Evolutionary conservation across 2,329 filamentous ascomycete species (phyloP).

Genomic region (Aspergillus pseudotamarii): DNA sequence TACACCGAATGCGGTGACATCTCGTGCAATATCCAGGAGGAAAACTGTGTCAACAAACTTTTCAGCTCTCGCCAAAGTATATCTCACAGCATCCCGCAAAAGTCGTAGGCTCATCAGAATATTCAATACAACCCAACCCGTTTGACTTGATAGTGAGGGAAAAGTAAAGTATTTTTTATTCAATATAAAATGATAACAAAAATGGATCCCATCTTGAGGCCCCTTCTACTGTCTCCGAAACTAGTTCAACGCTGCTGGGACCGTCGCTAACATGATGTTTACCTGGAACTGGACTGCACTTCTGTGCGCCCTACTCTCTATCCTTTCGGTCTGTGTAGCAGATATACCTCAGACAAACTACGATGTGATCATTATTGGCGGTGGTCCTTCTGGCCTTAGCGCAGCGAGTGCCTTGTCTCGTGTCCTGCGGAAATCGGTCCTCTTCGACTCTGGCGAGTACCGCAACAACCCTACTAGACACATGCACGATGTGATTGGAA

Average conservation of each 20-base stretch:
- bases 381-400: conserved; percentile 58
- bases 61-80: neutral
- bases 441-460: conserved; percentile 62
- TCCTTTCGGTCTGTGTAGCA: neutral
- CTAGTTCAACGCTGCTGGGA: neutral
- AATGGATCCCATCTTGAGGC: neutral
- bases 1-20: neutral
- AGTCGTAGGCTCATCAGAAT: neutral
- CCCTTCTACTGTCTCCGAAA: neutral
- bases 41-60: neutral
- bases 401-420: conserved; percentile 59
- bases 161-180: neutral
- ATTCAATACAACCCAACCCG: neutral
- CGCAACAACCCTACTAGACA: conserved; percentile 58
- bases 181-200: neutral
- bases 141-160: neutral
- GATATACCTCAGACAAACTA: conserved; percentile 39
- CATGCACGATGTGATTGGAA: conserved; percentile 63
- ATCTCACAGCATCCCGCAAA: neutral
- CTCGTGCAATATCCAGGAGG: neutral
- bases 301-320: neutral
- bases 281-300: neutral
- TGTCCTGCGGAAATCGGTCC: conserved; percentile 58
- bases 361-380: conserved; percentile 60
- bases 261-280: neutral